Conservation (phyloP, 352 stramenopile species). For the Salisapilia sapeloensis region DNA sequence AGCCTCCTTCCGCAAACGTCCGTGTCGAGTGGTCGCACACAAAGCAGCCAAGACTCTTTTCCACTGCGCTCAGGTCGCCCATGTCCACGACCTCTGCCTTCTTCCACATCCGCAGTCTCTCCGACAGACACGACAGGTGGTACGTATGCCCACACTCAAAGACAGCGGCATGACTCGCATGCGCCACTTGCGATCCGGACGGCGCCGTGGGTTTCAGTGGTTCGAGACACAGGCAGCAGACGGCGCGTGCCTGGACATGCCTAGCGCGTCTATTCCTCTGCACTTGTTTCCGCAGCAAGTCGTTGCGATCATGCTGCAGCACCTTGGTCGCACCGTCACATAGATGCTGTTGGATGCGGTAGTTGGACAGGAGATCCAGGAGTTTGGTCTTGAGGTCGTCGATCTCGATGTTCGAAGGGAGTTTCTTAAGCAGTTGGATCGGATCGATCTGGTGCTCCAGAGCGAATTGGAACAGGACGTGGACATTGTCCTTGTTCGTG, state of each 20-base stretch:
- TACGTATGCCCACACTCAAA: constrained; percentile 77
- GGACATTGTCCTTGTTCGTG: constrained; percentile 56
- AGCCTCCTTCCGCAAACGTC: constrained; percentile 29
- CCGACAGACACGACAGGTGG: constrained; percentile 58
- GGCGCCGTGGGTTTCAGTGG: constrained; percentile 25
- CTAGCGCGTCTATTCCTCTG: constrained; percentile 36
- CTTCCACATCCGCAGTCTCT: constrained; percentile 82
- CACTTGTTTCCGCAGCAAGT: constrained; percentile 51
- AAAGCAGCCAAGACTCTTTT: constrained; percentile 47
- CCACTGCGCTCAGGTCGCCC: constrained; percentile 18
- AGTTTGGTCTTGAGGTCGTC: constrained; percentile 68
- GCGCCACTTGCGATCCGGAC: constrained; percentile 22
- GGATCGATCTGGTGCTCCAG: constrained; percentile 73
- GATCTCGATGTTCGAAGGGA: constrained; percentile 71
- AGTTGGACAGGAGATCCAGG: constrained; percentile 62
- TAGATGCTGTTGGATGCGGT: constrained; percentile 70
- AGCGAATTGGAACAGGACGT: constrained; percentile 51
- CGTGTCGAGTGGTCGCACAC: constrained; percentile 69
- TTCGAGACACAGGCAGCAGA: constrained; percentile 48
- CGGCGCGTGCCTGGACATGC: constrained; percentile 31
- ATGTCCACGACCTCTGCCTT: constrained; percentile 27
- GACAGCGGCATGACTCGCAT: too few species aligned
- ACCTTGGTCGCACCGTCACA: constrained; percentile 59
- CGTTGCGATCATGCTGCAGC: constrained; percentile 59
- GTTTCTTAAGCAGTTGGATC: constrained; percentile 72